phyloP scores from a whole-genome alignment of 1,139 yeast species.

The Yamadazyma jaroonii region DNA sequence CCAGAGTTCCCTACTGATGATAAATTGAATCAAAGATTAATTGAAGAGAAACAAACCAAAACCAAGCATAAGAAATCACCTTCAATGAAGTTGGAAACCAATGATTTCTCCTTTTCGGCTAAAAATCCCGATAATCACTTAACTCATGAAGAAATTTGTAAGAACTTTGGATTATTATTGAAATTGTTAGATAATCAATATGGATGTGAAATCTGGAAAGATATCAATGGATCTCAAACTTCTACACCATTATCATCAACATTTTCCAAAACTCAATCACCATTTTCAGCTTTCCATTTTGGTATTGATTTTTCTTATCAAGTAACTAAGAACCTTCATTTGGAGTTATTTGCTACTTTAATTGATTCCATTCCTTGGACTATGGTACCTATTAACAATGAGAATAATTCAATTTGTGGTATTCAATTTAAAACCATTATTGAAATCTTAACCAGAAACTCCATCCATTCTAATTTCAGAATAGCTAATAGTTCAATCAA shows the following conservation, averaged over 20 bases:
- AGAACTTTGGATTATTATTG: constrained; percentile 57
- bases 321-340: constrained; percentile 34
- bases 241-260: constrained; percentile 15
- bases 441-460: constrained; percentile 73
- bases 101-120: constrained; percentile 38
- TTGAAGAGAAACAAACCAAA: constrained; percentile 3
- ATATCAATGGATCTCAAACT: constrained; percentile 14
- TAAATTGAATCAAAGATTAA: constrained; percentile 26
- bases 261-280: constrained; percentile 22
- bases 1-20: constrained; percentile 80
- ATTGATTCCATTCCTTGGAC: constrained; percentile 73
- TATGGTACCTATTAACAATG: constrained; percentile 36
- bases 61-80: background rate
- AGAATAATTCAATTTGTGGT: constrained; percentile 30
- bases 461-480: constrained; percentile 61
- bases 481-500: constrained; percentile 63
- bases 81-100: constrained; percentile 1
- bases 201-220: constrained; percentile 42
- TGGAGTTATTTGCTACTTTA: constrained; percentile 67
- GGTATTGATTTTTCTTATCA: constrained; percentile 42
- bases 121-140: constrained; percentile 45
- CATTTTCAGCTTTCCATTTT: constrained; percentile 51
- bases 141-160: constrained; percentile 74
- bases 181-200: constrained; percentile 58
- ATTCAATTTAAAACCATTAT: constrained; percentile 59